Evolutionary conservation across 495 filamentous ascomycete species (phyloP).

Genomic region (Xylaria longipes): DNA sequence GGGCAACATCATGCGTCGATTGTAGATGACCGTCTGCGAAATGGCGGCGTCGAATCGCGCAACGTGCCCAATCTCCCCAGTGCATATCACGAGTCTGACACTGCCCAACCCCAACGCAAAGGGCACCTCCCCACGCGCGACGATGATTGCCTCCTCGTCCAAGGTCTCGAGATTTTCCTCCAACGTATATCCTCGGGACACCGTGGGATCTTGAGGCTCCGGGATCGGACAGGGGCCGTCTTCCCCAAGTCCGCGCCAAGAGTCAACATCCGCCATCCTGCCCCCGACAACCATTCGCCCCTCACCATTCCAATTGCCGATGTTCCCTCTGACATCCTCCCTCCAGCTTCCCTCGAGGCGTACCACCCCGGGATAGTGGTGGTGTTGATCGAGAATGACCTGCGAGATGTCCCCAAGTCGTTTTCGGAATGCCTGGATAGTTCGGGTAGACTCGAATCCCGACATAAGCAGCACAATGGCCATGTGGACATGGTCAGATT

Average conservation of each 20-base stretch:
- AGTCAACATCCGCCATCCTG: no score
- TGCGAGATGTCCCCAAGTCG: background rate
- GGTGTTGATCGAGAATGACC: background rate
- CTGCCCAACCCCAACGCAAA: background rate
- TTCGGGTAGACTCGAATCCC: background rate
- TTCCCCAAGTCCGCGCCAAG: no score
- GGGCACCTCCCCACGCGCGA: background rate
- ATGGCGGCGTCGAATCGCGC: background rate
- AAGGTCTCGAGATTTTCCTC: background rate
- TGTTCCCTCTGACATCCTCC: background rate
- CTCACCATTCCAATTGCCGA: background rate
- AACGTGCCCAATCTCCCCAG: background rate
- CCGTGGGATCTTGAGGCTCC: background rate
- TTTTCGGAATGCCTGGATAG: background rate
- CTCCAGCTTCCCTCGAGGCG: background rate
- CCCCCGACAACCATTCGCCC: no score
- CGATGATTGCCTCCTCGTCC: background rate
- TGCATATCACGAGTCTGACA: background rate
- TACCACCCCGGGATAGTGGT: background rate
- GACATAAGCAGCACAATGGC: slow-evolving; percentile 17
- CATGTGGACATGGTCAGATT: background rate
- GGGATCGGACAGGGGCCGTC: no score
- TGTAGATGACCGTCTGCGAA: background rate
- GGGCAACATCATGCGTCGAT: background rate
- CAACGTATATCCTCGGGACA: background rate